Base-by-base conservation (phyloP, 306 rosid genomes). In the Sicyos baderoa region DNA sequence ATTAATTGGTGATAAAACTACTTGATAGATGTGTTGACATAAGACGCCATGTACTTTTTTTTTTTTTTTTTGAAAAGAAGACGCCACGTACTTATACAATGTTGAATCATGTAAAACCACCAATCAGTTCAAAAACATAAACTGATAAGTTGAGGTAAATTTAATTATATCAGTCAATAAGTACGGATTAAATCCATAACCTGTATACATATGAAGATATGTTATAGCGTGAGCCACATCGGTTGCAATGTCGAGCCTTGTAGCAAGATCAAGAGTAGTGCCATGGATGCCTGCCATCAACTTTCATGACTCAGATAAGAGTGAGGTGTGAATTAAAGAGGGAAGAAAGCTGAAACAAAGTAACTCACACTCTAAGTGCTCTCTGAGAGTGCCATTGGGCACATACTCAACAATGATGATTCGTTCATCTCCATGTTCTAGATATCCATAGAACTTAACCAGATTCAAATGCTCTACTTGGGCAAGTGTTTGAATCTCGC, bases 171-270 rank as follows among this genome's bases (percentile, higher is more conserved):
- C 37, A 32, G 4, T 32, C 37, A 32, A 32, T 5, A 35, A 35
- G 42, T 35, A 4, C 72, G 42, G 19, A 9, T 23, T 54, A 72
- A 66, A 25, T 17, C 63, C 32, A 54, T 74, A 90, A 90, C 99
- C 99, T 61, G 90, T 85, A 73, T 94, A 94, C 92, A 83, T 79
- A 80, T 94, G 99, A 77, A 94, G 97, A 84, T 94, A 94, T 35
- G 99, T 94, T 86, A 94, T 45, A 16, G 97, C 99, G 74, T 94
- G 99, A 32, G 99, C 87, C 69, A 94, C 99, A 76, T 94, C 96
- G 60, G 86, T 94, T 76, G 97, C 99, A 66, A 90, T 72, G 68
- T 90, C 99, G 22, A 90, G 87, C 72, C 99, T 80, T 22, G 90
- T 52, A 54, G 89, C 89, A 9, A 94, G 83, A 64, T 94, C 95